Evolutionary conservation across 106 monocot species (phyloP).

Genomic region (Xerophyta viscosa): DNA sequence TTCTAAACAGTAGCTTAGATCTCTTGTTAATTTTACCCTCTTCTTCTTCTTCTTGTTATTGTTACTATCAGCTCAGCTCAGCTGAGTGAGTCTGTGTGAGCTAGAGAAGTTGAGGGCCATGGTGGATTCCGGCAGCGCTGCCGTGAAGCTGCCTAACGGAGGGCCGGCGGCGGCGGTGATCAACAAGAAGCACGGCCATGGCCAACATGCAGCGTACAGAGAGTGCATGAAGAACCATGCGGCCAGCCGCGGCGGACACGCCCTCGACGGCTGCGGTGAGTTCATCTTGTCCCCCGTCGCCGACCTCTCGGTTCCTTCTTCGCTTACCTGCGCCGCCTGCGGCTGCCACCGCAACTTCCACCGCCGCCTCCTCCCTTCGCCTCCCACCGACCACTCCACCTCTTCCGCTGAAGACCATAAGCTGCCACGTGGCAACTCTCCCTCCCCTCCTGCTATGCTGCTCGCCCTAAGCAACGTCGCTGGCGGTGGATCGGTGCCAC

Average conservation of each 20-base stretch:
- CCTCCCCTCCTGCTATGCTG: conserved; percentile 54
- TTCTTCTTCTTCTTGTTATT: too few relatives aligned
- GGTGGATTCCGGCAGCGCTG: too few relatives aligned
- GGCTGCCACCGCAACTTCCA: conserved; percentile 72
- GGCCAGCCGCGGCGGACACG: conserved; percentile 27
- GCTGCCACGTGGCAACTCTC: not conserved
- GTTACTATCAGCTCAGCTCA: too few relatives aligned
- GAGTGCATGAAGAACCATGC: conserved; percentile 3
- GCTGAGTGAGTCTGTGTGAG: too few relatives aligned
- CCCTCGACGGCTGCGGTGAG: conserved; percentile 64
- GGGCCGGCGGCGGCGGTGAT: too few relatives aligned
- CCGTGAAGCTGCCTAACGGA: too few relatives aligned
- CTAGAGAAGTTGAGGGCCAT: too few relatives aligned
- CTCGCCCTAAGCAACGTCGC: conserved; percentile 32
- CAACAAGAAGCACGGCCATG: too few relatives aligned
- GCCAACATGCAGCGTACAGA: not conserved
- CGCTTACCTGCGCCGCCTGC: conserved; percentile 54
- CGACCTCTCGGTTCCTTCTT: conserved; percentile 31
- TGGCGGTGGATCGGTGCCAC: not conserved
- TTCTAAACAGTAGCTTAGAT: too few relatives aligned
- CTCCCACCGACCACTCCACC: too few relatives aligned
- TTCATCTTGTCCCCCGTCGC: conserved; percentile 48
- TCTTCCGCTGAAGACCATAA: too few relatives aligned
- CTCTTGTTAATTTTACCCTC: too few relatives aligned
- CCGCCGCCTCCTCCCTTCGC: conserved; percentile 24